A percentile compares a stretch with the other conserved stretches of the same genome.
These are phyloP conservation scores for Yamadazyma triangularis DNA, from an alignment of 1,139 yeast genomes.

Conservation along the genomic window DNA sequence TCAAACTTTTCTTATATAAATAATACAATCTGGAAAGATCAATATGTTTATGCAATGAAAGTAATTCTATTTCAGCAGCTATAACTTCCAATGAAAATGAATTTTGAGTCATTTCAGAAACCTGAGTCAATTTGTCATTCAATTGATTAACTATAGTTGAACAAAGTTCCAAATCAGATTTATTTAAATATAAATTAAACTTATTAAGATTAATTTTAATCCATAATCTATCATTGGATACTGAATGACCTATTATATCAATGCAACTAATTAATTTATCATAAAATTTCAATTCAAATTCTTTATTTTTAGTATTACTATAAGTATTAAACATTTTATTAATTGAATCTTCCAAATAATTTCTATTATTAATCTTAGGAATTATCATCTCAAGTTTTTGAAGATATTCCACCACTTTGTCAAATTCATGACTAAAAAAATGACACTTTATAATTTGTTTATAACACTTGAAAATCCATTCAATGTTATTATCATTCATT, in stretches of 20 bases:
- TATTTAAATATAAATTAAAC: conserved; percentile 45
- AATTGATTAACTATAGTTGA: conserved; percentile 35
- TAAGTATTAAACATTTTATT: conserved; percentile 51
- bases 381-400: conserved; percentile 18
- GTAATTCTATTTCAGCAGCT: conserved; percentile 59
- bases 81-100: conserved; percentile 56
- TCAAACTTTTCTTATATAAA: conserved; percentile 45
- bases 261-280: conserved; percentile 25
- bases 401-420: conserved; percentile 29
- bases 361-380: conserved; percentile 27
- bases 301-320: conserved; percentile 23
- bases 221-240: conserved; percentile 51
- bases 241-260: conserved; percentile 8
- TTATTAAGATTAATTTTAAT: conserved; percentile 51
- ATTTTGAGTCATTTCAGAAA: conserved; percentile 41
- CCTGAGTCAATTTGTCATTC: conserved; percentile 31
- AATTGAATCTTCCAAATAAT: conserved; percentile 61
- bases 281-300: conserved; percentile 23
- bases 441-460: conserved; percentile 64
- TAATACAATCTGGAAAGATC: conserved; percentile 39
- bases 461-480: conserved; percentile 54
- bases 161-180: conserved; percentile 32
- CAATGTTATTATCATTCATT: conserved; percentile 17
- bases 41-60: conserved; percentile 23
- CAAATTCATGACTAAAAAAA: conserved; percentile 29